Conservation (phyloP, 768 basidiomycete genomes). For the Pulveroboletus sp. region DNA sequence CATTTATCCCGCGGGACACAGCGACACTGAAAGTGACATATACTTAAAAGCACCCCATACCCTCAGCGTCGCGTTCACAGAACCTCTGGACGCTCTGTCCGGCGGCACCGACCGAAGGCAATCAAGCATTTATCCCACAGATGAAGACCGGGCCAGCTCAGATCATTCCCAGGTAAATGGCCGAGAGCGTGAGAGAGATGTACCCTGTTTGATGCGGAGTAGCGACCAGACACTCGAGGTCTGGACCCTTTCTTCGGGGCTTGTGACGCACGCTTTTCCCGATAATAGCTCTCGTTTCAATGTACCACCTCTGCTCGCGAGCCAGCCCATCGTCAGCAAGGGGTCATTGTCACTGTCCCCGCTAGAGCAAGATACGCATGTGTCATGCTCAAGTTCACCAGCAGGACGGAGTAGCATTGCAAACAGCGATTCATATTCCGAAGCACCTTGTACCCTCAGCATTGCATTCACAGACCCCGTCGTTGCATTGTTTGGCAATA, state of each 20-base stretch:
- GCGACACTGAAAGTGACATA: slow-evolving; percentile 46
- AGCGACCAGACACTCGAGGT: neutral
- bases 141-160: slow-evolving; percentile 26
- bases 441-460: slow-evolving; percentile 37
- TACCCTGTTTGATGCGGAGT: slow-evolving; percentile 3
- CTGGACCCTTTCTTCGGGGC: neutral
- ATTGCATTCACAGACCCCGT: slow-evolving; percentile 33
- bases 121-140: slow-evolving; percentile 21
- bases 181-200: slow-evolving; percentile 17
- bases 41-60: slow-evolving; percentile 39
- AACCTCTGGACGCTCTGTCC: slow-evolving; percentile 17
- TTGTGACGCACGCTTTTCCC: no score
- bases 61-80: slow-evolving; percentile 36
- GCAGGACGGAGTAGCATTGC: slow-evolving; percentile 43
- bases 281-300: no score
- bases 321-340: slow-evolving; percentile 29
- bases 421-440: slow-evolving; percentile 45
- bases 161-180: slow-evolving; percentile 24
- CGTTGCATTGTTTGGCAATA: slow-evolving; percentile 12
- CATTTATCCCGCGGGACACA: slow-evolving; percentile 38
- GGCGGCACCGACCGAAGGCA: slow-evolving; percentile 22
- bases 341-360: slow-evolving; percentile 15
- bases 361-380: no score
- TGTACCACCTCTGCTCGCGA: slow-evolving; percentile 26
- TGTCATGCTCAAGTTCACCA: slow-evolving; percentile 30